Percentiles rank a stretch among this genome's conserved stretches.
These are phyloP conservation scores for Adenanthera pavonina DNA, from an alignment of 306 rosid genomes.

Conservation along the genomic window DNA sequence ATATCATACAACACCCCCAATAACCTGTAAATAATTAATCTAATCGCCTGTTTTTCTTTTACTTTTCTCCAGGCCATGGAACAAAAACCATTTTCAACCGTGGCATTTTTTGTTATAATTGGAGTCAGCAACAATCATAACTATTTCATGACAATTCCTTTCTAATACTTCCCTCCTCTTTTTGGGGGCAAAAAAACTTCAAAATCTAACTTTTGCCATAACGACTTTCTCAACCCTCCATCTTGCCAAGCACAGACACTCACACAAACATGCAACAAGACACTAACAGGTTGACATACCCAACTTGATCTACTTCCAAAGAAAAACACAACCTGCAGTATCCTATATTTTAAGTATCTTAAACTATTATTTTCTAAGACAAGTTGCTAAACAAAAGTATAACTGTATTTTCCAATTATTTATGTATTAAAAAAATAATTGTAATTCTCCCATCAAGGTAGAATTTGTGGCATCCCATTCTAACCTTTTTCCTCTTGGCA, in stretches of 20 bases:
- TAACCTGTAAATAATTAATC: not conserved
- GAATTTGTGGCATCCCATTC: not conserved
- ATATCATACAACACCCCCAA: not conserved
- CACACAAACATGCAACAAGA: not conserved
- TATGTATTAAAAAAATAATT: not conserved
- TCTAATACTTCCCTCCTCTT: not conserved
- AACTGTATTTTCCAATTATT: not conserved
- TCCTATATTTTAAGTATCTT: not conserved
- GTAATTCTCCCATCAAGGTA: not conserved
- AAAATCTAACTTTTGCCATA: not conserved
- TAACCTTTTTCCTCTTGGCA: not conserved
- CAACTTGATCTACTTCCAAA: not conserved
- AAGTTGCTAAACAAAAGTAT: not conserved
- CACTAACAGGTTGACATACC: not conserved
- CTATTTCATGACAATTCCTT: not conserved
- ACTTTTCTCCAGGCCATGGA: not conserved
- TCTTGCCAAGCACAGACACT: not conserved
- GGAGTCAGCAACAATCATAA: not conserved
- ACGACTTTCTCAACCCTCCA: not conserved
- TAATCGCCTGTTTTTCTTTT: not conserved
- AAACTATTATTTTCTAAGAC: not conserved
- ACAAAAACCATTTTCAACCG: not conserved
- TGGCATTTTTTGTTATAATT: not conserved
- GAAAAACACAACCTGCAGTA: not conserved
- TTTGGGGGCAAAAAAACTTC: not conserved